phyloP scores from a whole-genome alignment of 371 early-diverging fungal genomes.

The Blakeslea trispora region DNA sequence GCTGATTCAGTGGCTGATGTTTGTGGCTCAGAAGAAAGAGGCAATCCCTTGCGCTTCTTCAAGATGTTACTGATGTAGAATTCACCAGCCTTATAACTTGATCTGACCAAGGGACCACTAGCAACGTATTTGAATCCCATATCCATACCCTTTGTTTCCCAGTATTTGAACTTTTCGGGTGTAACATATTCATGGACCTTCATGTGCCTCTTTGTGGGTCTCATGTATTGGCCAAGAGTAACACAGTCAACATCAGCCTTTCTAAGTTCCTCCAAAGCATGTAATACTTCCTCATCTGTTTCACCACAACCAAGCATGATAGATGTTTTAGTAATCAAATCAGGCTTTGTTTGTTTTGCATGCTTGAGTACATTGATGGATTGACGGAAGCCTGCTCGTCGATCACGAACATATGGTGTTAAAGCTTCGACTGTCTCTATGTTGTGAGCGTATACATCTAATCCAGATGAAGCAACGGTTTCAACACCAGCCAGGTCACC shows the following conservation, averaged over 20 bases:
- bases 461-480: constrained; percentile 83
- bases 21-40: constrained; percentile 18
- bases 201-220: constrained; percentile 98
- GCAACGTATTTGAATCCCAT: constrained; percentile 97
- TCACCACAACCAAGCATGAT: constrained; percentile 99
- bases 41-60: constrained; percentile 54
- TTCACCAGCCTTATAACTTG: constrained; percentile 98
- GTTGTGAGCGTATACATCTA: constrained; percentile 98
- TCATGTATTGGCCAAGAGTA: constrained; percentile 99
- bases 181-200: constrained; percentile 94
- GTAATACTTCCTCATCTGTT: constrained; percentile 89
- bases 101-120: constrained; percentile 93
- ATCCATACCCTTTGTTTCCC: constrained; percentile 80
- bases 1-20: not conserved
- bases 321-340: constrained; percentile 92
- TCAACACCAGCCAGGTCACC: constrained; percentile 81
- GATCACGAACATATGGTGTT: constrained; percentile 91
- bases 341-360: constrained; percentile 80
- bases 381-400: constrained; percentile 92
- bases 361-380: constrained; percentile 86
- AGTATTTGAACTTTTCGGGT: constrained; percentile 92
- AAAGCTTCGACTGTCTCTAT: constrained; percentile 96
- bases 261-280: constrained; percentile 86
- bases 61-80: constrained; percentile 92
- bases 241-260: constrained; percentile 90